phyloP scores from a whole-genome alignment of 2,329 filamentous ascomycete genomes.

The Fonsecaea pedrosoi region DNA sequence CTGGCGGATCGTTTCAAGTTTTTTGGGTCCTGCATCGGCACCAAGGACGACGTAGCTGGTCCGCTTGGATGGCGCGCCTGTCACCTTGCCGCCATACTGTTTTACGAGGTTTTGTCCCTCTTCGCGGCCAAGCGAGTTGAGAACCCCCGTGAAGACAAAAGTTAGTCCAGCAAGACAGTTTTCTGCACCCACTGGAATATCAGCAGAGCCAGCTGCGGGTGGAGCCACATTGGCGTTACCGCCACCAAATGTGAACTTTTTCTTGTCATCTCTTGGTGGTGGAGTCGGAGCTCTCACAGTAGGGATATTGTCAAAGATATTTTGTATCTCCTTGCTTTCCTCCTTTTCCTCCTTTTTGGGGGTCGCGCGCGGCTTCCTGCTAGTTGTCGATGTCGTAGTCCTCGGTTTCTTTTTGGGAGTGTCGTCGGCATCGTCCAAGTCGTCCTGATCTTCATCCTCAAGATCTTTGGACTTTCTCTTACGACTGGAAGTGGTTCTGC shows the following conservation, averaged over 20 bases:
- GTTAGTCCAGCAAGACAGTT: slow-evolving; percentile 88
- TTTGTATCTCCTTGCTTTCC: slow-evolving; percentile 76
- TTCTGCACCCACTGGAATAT: slow-evolving; percentile 81
- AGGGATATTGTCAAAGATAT: slow-evolving; percentile 86
- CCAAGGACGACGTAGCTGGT: slow-evolving; percentile 94
- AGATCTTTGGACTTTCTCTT: slow-evolving; percentile 66
- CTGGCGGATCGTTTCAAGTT: slow-evolving; percentile 82
- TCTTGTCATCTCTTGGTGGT: slow-evolving; percentile 71
- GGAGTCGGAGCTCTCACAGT: slow-evolving; percentile 83
- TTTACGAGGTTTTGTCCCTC: slow-evolving; percentile 88
- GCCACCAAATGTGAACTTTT: slow-evolving; percentile 66
- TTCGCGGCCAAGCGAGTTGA: slow-evolving; percentile 80
- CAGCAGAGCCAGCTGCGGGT: slow-evolving; percentile 66
- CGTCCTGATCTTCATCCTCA: slow-evolving; percentile 55
- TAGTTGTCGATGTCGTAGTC: slow-evolving; percentile 47
- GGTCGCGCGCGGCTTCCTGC: slow-evolving; percentile 61
- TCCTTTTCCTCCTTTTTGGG: slow-evolving; percentile 69
- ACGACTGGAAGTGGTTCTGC: slow-evolving; percentile 43
- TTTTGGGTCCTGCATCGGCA: slow-evolving; percentile 88
- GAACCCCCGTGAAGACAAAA: slow-evolving; percentile 93
- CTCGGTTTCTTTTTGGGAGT: slow-evolving; percentile 57
- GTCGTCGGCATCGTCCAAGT: slow-evolving; percentile 53
- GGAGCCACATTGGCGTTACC: slow-evolving; percentile 68
- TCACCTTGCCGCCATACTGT: slow-evolving; percentile 91
- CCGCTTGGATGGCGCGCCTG: slow-evolving; percentile 82